phyloP scores from a whole-genome alignment of 805 yeast species.

The Metschnikowia shivogae region DNA sequence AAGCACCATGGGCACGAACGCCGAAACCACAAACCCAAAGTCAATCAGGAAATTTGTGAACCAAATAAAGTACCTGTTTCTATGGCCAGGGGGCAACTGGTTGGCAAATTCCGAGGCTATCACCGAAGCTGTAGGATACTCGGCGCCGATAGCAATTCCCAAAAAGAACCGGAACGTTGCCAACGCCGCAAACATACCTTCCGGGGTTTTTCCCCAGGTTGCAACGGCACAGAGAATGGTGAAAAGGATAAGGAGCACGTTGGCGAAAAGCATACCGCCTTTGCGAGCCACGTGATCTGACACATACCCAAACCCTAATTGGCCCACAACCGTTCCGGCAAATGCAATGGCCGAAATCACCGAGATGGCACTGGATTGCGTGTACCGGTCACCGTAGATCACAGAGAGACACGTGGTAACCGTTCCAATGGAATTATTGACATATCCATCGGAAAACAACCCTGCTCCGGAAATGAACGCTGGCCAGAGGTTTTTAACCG shows the following conservation, averaged over 20 bases:
- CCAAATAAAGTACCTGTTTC: slow-evolving; percentile 87
- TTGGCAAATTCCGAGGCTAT: slow-evolving; percentile 91
- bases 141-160: slow-evolving; percentile 93
- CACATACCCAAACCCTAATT: slow-evolving; percentile 71
- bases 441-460: slow-evolving; percentile 88
- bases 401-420: slow-evolving; percentile 65
- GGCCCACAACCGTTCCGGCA: slow-evolving; percentile 89
- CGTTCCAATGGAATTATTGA: slow-evolving; percentile 78
- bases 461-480: slow-evolving; percentile 74
- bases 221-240: slow-evolving; percentile 64
- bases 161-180: slow-evolving; percentile 82
- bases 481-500: slow-evolving; percentile 27
- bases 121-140: slow-evolving; percentile 89
- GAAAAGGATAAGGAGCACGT: slow-evolving; percentile 68
- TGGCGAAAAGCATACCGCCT: slow-evolving; percentile 76
- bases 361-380: slow-evolving; percentile 62
- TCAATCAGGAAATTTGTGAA: slow-evolving; percentile 89
- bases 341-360: slow-evolving; percentile 86
- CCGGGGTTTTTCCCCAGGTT: slow-evolving; percentile 71
- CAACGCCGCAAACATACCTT: slow-evolving; percentile 78
- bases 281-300: slow-evolving; percentile 81
- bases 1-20: slow-evolving; percentile 83
- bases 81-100: slow-evolving; percentile 68
- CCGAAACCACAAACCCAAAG: slow-evolving; percentile 73
- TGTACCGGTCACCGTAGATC: slow-evolving; percentile 62